Conservation (phyloP, 1,284 basidiomycete species). For the Somion occarium region DNA sequence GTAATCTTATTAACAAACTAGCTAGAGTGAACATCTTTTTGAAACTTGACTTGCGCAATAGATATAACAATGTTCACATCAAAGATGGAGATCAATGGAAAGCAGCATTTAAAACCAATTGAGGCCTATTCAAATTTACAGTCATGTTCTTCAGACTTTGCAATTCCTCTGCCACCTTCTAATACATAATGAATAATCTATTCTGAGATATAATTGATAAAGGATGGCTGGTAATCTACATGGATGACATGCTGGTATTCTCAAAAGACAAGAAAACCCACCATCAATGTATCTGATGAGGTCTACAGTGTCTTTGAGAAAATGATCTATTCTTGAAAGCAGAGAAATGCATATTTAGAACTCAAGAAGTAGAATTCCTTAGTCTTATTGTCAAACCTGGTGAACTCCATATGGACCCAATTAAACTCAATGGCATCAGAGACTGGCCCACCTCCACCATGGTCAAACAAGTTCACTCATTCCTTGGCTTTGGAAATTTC, state of each 20-base stretch:
- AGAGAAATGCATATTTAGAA: conserved; percentile 11
- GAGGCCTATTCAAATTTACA: conserved; percentile 22
- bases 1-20: conserved; percentile 28
- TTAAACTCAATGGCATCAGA: conserved; percentile 32
- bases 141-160: conserved; percentile 31
- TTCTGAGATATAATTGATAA: conserved; percentile 19
- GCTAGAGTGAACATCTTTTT: conserved; percentile 25
- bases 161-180: conserved; percentile 27
- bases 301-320: conserved; percentile 25
- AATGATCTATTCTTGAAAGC: conserved; percentile 36
- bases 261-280: background rate
- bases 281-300: conserved; percentile 16
- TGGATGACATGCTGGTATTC: conserved; percentile 26
- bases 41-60: conserved; percentile 28
- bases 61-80: conserved; percentile 21
- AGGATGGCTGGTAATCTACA: conserved; percentile 21
- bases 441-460: conserved; percentile 31
- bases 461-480: conserved; percentile 26
- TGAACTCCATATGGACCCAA: conserved; percentile 30
- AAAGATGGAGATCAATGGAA: conserved; percentile 16
- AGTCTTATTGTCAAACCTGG: conserved; percentile 29
- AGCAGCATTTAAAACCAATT: conserved; percentile 15
- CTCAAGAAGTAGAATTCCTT: conserved; percentile 28
- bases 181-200: conserved; percentile 21
- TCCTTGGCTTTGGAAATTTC: conserved; percentile 41